Conservation (phyloP, 495 filamentous ascomycete species). For the Opeltia flavorubescens region DNA sequence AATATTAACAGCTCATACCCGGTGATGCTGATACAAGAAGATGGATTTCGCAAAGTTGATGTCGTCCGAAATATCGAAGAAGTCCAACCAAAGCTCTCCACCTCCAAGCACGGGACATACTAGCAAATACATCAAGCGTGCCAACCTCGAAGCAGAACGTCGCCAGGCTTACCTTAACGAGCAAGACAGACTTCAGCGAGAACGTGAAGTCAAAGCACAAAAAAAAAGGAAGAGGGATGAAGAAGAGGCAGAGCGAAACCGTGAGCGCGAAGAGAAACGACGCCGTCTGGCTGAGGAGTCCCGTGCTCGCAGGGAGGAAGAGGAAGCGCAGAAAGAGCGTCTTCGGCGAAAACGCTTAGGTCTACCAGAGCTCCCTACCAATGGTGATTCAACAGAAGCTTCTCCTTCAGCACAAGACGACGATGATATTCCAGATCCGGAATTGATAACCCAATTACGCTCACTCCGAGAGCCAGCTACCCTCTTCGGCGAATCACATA, state of each 20-base stretch:
- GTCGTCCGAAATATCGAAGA: slow-evolving; percentile 1
- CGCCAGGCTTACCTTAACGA: slow-evolving; percentile 67
- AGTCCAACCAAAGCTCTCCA: not conserved
- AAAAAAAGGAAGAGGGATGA: slow-evolving; percentile 87
- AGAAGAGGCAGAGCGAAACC: slow-evolving; percentile 55
- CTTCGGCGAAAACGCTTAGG: slow-evolving; percentile 44
- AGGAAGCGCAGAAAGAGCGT: slow-evolving; percentile 43
- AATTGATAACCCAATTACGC: slow-evolving; percentile 52
- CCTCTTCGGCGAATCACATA: slow-evolving; percentile 77
- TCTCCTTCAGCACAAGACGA: slow-evolving; percentile 28
- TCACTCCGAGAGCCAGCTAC: slow-evolving; percentile 54
- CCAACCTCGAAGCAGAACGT: slow-evolving; percentile 74
- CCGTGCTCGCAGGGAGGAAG: slow-evolving; percentile 49
- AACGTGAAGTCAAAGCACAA: slow-evolving; percentile 48
- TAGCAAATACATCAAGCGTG: slow-evolving; percentile 68
- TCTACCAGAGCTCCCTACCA: slow-evolving; percentile 53
- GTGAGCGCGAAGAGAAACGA: slow-evolving; percentile 65
- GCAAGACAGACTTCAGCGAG: slow-evolving; percentile 52
- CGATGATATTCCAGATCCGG: slow-evolving; percentile 59
- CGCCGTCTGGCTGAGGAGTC: slow-evolving; percentile 69
- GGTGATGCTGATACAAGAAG: too few relatives aligned
- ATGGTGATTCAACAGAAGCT: slow-evolving; percentile 22
- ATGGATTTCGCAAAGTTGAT: slow-evolving; percentile 5
- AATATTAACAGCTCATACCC: not conserved
- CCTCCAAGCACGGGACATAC: not conserved